Percentiles rank a stretch among this genome's conserved stretches.
Conservation (phyloP, 2,329 filamentous ascomycete genomes). For the Ophiostoma montium region DNA sequence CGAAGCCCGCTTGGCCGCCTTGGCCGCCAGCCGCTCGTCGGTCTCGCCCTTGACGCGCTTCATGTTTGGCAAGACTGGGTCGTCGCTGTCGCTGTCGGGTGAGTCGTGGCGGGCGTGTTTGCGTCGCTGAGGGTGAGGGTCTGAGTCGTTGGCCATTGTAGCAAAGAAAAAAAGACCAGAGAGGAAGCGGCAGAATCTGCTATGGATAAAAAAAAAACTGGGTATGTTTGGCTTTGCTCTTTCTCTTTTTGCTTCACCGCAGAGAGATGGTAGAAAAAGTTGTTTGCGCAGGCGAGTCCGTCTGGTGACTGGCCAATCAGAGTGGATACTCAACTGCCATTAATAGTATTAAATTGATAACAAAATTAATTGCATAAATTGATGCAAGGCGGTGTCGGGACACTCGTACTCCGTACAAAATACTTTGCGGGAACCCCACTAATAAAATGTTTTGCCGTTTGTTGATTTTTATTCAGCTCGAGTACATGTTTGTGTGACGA, state of each 20-base stretch:
- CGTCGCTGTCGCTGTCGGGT: slow-evolving; percentile 17
- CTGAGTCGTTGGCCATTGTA: slow-evolving; percentile 5
- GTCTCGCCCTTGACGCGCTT: slow-evolving; percentile 19
- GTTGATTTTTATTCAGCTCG: too few species aligned
- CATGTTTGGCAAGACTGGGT: slow-evolving; percentile 14
- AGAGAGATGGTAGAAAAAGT: slow-evolving; percentile 4
- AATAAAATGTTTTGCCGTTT: too few species aligned
- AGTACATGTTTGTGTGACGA: too few species aligned
- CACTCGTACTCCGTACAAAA: too few species aligned
- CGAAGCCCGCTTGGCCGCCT: slow-evolving; percentile 5
- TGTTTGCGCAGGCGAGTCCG: too few species aligned
- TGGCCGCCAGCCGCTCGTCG: slow-evolving; percentile 9
- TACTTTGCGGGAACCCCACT: too few species aligned
- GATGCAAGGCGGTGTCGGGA: too few species aligned
- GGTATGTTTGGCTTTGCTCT: not conserved
- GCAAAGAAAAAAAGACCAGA: not conserved
- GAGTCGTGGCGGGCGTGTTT: slow-evolving; percentile 3
- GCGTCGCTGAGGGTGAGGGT: not conserved
- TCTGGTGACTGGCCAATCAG: not conserved
- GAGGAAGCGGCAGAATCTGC: slow-evolving; percentile 2
- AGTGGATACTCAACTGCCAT: not conserved
- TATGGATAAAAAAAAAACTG: slow-evolving; percentile 8
- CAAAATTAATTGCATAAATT: too few species aligned
- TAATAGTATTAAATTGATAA: not conserved
- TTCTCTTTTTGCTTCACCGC: not conserved